These are phyloP conservation scores for Toxicodendron radicans DNA, from an alignment of 345 rosid species.

Conservation along the genomic window DNA sequence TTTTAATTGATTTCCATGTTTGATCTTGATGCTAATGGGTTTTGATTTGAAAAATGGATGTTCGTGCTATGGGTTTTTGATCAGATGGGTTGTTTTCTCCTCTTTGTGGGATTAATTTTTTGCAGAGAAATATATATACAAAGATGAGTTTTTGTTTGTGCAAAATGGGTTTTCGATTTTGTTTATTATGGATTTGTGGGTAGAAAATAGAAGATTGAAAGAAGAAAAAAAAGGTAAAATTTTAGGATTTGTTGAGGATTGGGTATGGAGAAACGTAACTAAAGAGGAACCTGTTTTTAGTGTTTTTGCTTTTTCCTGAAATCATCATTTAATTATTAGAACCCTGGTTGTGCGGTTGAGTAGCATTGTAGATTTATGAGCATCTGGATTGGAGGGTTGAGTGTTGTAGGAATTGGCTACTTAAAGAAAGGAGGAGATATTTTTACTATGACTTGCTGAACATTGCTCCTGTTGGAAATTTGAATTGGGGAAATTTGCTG, in stretches of 20 bases:
- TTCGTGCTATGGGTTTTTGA: not conserved
- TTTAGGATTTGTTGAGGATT: not conserved
- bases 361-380: not conserved
- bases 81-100: too few relatives aligned
- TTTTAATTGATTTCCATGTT: constrained; percentile 7
- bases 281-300: not conserved
- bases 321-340: not conserved
- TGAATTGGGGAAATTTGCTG: not conserved
- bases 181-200: not conserved
- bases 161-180: not conserved
- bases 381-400: not conserved
- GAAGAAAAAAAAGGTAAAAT: not conserved
- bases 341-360: not conserved
- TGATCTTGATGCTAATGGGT: constrained; percentile 3
- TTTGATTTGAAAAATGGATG: not conserved
- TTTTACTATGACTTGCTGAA: not conserved
- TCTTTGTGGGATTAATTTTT: not conserved
- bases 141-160: not conserved
- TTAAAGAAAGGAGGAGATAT: not conserved
- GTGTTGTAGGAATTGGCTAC: not conserved
- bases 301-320: not conserved
- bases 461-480: not conserved
- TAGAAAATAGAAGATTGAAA: not conserved
- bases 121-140: not conserved
- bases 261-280: not conserved